Conservation (phyloP, 140 eudicot species). For the Flaveria floridana region DNA sequence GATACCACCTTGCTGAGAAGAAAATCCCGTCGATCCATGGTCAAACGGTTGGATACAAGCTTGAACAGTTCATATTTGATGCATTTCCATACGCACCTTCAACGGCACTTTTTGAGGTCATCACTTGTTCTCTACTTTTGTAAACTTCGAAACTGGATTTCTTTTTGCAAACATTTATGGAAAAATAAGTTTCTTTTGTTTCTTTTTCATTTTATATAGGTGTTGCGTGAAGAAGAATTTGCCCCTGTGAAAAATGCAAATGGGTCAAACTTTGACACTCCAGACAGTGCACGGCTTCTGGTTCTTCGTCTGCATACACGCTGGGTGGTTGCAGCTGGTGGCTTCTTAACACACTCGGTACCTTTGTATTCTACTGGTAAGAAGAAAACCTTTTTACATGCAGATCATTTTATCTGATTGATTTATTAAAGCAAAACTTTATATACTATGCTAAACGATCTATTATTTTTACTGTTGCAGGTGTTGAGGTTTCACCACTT, state of each 20-base stretch:
- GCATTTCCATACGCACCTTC: conserved; percentile 97
- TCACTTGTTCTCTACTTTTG: neutral
- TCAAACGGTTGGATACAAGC: conserved; percentile 69
- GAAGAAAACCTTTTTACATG: neutral
- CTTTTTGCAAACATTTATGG: neutral
- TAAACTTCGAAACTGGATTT: neutral
- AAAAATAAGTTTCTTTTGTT: neutral
- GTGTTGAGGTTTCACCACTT: conserved; percentile 95
- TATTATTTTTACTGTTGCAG: conserved; percentile 33
- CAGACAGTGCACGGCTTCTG: conserved; percentile 89
- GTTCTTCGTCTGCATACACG: conserved; percentile 94
- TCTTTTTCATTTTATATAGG: conserved; percentile 41
- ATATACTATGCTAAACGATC: neutral
- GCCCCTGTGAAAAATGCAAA: conserved; percentile 98
- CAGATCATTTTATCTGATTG: neutral
- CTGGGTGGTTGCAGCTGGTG: conserved; percentile 99
- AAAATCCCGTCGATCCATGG: conserved; percentile 89
- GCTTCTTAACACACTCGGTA: conserved; percentile 94
- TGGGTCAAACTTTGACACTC: conserved; percentile 92
- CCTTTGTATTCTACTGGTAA: conserved; percentile 92
- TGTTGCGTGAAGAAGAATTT: conserved; percentile 96
- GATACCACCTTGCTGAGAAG: conserved; percentile 97
- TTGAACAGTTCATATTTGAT: conserved; percentile 91
- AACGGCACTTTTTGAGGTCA: conserved; percentile 90
- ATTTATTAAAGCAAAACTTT: neutral